Evolutionary conservation across 73 alveolate genomes (phyloP), one percentile per base, ranked within the genome.

Genomic region (Paramecium pentaurelia): DNA sequence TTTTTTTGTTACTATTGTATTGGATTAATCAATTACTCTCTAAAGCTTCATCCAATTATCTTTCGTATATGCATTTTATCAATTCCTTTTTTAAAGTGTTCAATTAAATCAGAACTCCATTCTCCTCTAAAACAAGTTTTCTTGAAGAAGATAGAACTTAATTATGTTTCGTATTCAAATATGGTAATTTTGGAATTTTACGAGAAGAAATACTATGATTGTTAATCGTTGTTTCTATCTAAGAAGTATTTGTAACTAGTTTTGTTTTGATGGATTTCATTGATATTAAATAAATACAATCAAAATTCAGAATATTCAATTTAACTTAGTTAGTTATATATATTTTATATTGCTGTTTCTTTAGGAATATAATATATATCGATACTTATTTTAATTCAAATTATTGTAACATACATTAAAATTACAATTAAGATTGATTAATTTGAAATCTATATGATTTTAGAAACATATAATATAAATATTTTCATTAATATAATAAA

Each of bases 191-290:
- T 27, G 42, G 90, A 16, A 77, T n/a, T 34, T 47, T 20, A 22
- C 90, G 20, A 22, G 73, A 77, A 2, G 70, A 11, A 60, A 77
- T 42, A 27, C 60, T n/a, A 7, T 20, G 45, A 11, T 77, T 77
- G n/a, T 77, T 12, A 44, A 77, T 22, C 47, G 90, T 77, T 20
- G 90, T 77, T 44, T 77, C 90, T 40, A 77, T 77, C 71, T 77
- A 18, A 27, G 90, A 77, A n/a, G 54, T 77, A 77, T 77, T 77
- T n/a, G 90, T 77, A 32, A 22, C 45, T 60, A 18, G 51, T 16
- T 60, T 60, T 22, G 25, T 22, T 22, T 22, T 22, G 25, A 22
- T 22, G 22, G 92, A 45, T 83, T 83, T 83, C 47, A 51, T 51
- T 4, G 68, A 51, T 51, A 12, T 51, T n/a, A 51, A 51, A 51